These are phyloP conservation scores for Phytophthora pseudosyringae DNA, from an alignment of 352 stramenopile genomes.

Conservation along the genomic window DNA sequence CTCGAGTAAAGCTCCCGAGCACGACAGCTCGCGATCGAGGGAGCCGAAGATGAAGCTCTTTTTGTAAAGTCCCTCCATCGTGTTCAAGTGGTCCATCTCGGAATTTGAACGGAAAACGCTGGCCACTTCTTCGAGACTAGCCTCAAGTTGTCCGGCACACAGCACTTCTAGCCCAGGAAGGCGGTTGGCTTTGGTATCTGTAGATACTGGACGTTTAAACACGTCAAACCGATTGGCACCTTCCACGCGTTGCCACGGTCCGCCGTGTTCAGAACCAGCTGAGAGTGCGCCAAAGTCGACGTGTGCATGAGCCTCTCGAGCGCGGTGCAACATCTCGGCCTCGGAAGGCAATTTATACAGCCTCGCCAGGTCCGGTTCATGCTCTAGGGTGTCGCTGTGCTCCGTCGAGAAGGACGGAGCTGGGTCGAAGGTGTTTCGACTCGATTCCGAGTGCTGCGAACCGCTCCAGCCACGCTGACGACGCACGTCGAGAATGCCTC, in stretches of 20 bases:
- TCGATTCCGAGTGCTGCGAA: conserved; percentile 16
- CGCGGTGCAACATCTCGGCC: conserved; percentile 17
- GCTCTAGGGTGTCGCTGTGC: conserved; percentile 4
- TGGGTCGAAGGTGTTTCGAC: conserved; percentile 1
- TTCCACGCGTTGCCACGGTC: conserved; percentile 24
- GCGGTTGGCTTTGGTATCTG: neutral
- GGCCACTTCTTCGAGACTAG: conserved; percentile 31
- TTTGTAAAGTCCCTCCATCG: conserved; percentile 38
- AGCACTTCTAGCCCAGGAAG: conserved; percentile 27
- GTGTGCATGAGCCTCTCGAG: conserved; percentile 12
- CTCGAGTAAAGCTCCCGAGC: neutral
- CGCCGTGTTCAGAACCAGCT: conserved; percentile 11
- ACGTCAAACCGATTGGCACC: conserved; percentile 14
- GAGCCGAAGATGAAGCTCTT: conserved; percentile 39
- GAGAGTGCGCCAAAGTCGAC: conserved; percentile 19
- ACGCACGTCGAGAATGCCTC: conserved; percentile 1
- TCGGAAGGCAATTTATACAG: conserved; percentile 20
- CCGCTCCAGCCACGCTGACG: conserved; percentile 3
- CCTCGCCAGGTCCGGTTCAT: neutral
- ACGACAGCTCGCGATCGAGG: conserved; percentile 24
- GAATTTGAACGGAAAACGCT: conserved; percentile 19
- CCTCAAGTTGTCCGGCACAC: conserved; percentile 25
- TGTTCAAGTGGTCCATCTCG: conserved; percentile 19
- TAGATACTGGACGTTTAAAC: conserved; percentile 7
- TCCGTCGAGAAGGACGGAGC: conserved; percentile 4